phyloP scores from a whole-genome alignment of 805 yeast genomes.

The Myxozyma geophila region DNA sequence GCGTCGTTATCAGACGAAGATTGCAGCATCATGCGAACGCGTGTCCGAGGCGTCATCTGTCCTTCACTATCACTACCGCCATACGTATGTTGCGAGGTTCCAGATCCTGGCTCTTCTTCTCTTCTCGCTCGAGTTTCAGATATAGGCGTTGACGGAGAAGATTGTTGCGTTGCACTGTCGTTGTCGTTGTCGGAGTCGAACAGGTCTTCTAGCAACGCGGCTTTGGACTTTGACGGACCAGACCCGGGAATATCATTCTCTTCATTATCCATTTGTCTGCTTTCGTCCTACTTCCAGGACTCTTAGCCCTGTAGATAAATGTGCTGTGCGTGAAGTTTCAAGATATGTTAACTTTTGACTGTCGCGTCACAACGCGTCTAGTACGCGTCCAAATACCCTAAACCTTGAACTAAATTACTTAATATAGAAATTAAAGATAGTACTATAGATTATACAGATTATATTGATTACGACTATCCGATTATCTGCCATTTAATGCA shows the following conservation, averaged over 20 bases:
- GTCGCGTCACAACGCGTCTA: neutral
- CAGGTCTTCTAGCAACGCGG: slow-evolving; percentile 4
- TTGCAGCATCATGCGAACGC: slow-evolving; percentile 10
- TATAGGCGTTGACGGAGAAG: neutral
- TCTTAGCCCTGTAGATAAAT: neutral
- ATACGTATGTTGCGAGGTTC: slow-evolving; percentile 3
- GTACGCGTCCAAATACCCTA: neutral
- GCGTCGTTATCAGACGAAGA: slow-evolving; percentile 4
- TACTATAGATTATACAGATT: too few species aligned
- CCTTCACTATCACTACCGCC: slow-evolving; percentile 3
- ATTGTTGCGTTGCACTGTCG: neutral
- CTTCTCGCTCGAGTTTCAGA: neutral
- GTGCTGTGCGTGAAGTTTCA: neutral
- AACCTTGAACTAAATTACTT: neutral
- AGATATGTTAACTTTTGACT: neutral
- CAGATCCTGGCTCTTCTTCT: neutral
- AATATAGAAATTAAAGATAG: too few species aligned
- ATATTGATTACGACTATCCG: neutral
- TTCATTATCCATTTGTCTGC: too few species aligned
- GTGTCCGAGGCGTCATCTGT: slow-evolving; percentile 10
- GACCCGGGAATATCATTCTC: too few species aligned
- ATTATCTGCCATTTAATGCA: slow-evolving; percentile 24
- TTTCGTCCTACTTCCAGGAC: too few species aligned
- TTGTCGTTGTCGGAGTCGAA: slow-evolving; percentile 3
- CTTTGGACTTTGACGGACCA: neutral